Conservation (phyloP, 768 basidiomycete species). For the Boletus huronensis region DNA sequence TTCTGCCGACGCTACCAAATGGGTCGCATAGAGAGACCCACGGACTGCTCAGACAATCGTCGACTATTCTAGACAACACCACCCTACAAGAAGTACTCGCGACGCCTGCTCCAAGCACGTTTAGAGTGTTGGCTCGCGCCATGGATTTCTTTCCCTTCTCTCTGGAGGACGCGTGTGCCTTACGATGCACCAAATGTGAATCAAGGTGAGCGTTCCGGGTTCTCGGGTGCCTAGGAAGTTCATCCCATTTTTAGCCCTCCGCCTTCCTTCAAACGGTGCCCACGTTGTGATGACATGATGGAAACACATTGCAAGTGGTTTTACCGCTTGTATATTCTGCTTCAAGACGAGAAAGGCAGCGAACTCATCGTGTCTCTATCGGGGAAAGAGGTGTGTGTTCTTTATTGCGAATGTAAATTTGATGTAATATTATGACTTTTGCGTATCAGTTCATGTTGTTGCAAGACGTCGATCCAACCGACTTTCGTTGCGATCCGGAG, state of each 20-base stretch:
- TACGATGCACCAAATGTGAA: conserved; percentile 52
- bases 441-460: conserved; percentile 41
- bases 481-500: conserved; percentile 39
- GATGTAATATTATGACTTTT: not conserved
- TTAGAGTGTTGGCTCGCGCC: conserved; percentile 46
- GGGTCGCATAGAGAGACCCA: conserved; percentile 3
- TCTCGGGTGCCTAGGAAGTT: not conserved
- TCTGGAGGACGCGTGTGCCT: conserved; percentile 44
- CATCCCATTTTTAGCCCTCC: conserved; percentile 39
- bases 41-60: not conserved
- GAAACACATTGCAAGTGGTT: conserved; percentile 45
- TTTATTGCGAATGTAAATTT: not conserved
- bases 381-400: conserved; percentile 40
- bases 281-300: conserved; percentile 51
- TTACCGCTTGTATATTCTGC: conserved; percentile 47
- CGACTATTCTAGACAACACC: conserved; percentile 1
- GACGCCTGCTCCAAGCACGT: conserved; percentile 34
- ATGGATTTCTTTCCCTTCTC: conserved; percentile 55
- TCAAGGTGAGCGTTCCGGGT: conserved; percentile 37
- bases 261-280: conserved; percentile 41
- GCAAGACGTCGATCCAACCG: conserved; percentile 40
- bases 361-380: conserved; percentile 47
- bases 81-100: conserved; percentile 39
- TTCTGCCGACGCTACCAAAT: not conserved
- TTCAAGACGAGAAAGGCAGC: conserved; percentile 48